Base-by-base conservation (phyloP, 495 filamentous ascomycete species). In the Rhizodiscina lignyota region DNA sequence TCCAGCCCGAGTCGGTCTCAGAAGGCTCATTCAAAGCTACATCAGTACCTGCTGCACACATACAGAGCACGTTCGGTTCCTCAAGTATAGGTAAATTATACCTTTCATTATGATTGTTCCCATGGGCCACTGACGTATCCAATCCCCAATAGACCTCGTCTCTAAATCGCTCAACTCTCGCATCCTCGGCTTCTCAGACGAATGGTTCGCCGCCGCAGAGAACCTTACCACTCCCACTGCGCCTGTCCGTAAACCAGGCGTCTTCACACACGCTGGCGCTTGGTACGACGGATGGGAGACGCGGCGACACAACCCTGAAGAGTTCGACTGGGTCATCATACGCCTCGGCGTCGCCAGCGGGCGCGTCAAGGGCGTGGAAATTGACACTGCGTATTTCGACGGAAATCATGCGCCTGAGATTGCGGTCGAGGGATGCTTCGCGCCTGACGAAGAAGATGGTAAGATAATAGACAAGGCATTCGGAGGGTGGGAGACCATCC, bases 261-360 rank as follows among this genome's bases (percentile, higher is more conserved):
- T 84, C 55, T 91, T 86, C 64, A 74, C 84, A 32, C 73, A 77
- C 49, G 70, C 82, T 6, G 85, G 85, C 40, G 81, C 83, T 17
- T 94, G 86, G 86, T 93, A 85, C 54, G 85, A 94, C 51, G 85
- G 85, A 18, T 94, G 85, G 86, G 86, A 94, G 55, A 92, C 84
- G 2, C 68, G 85, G 12, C 64, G 86, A 32, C 86, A 93, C 61
- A 94, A 94, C 53, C 56, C 66, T 0, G 63, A 71, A 18, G 67
- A 72, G 2, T 83, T 77, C 43, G 86, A 94, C 57, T 93, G 79
- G 75, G 83, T 84, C 1, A 69, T 86, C 23, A 72, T 92, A 33
- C 63, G 68, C 34, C 72, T 92, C 3, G 86, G 86, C 22, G 80
- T 86, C 6, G 69, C 79, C 6, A 79, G 73, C 4, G 85, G 80